Base-by-base conservation (phyloP, 1,139 yeast species). In the Candida sp. region DNA sequence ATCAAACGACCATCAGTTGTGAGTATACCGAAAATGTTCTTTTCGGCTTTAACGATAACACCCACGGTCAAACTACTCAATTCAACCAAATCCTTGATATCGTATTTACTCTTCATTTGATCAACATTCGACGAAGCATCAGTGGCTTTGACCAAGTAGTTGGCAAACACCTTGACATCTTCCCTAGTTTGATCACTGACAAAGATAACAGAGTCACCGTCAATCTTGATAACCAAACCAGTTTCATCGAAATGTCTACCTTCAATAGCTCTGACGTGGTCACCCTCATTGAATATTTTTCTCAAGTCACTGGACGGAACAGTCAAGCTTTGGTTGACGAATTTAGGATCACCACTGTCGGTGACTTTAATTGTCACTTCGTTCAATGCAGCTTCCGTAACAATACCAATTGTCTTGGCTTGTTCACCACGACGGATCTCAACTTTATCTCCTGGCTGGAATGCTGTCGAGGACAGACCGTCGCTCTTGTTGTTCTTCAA, bases 191-290 rank as follows among this genome's bases (percentile, higher is more conserved):
- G 92, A 66, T 94, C 97, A 54, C 96, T 89, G 56, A 94, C 83
- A 58, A 96, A 80, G 0, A 96, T 90, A 22, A 93, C 98, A 45
- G 90, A 88, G 62, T 93, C 97, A 46, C 88, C 90, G 48, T 84
- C 83, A 39, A 90, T 84, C 57, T 85, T 81, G 45, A 96, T 93
- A 48, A 94, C 97, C 73, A 94, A 82, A 71, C 99, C 99, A 27
- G 97, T 90, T 64, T 93, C 98, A 62, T 93, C 98, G 50, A 85
- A 78, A 68, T 91, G 96, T 64, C 88, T 91, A 63, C 99, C 99
- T 65, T 88, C 90, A 44, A 90, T 83, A 31, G 94, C 96, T 53
- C 97, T 86, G 12, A 96, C 97, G 66, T 94, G 98, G 68, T 94
- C 99, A 78, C 99, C 99, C 49, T 92, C 85, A 49, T 82, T 73